Conservation (phyloP, 2,329 filamentous ascomycete genomes). For the Metarhizium sp. region DNA sequence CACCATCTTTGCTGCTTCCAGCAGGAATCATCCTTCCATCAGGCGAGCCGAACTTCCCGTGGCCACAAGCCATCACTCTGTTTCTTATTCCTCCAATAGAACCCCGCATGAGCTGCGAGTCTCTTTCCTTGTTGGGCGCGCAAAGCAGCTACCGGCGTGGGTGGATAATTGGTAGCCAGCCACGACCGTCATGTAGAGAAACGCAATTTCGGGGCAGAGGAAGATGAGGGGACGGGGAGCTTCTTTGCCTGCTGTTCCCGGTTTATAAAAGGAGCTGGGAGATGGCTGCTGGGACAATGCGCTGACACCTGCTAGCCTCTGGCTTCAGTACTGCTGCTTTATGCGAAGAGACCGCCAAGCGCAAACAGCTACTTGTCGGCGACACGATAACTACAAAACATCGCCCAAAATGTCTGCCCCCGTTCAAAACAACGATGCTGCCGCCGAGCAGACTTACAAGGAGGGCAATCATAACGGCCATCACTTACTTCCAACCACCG, state of each 20-base stretch:
- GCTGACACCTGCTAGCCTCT: neutral
- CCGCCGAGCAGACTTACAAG: conserved; percentile 3
- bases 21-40: neutral
- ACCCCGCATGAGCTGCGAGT: neutral
- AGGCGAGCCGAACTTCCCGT: neutral
- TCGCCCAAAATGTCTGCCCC: neutral
- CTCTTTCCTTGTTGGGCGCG: neutral
- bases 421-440: neutral
- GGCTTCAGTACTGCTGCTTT: neutral
- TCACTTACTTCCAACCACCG: neutral
- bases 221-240: neutral
- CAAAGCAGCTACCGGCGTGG: neutral
- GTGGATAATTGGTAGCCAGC: neutral
- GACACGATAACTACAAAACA: neutral
- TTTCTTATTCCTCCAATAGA: neutral
- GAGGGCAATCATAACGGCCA: conserved; percentile 2
- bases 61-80: neutral
- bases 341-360: neutral
- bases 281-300: neutral
- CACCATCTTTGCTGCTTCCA: neutral
- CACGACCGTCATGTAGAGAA: neutral
- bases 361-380: neutral
- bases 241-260: neutral
- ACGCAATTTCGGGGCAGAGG: neutral
- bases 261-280: neutral